Conservation (phyloP, 495 filamentous ascomycete genomes). For the Ramalina peruviana region DNA sequence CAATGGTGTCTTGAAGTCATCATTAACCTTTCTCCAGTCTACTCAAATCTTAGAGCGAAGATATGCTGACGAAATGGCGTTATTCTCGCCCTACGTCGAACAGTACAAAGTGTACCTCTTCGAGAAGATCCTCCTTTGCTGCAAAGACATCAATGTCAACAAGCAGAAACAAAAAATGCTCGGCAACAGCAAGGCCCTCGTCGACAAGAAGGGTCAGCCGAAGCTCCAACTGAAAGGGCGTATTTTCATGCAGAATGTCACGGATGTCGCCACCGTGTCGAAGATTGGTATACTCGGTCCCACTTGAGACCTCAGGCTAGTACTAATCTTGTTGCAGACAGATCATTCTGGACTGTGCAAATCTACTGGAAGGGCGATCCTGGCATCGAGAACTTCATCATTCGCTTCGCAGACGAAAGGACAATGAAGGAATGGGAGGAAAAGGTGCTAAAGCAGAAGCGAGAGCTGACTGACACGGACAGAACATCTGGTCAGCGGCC, state of each 20-base stretch:
- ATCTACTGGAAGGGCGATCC: conserved; percentile 99
- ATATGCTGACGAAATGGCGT: conserved; percentile 19
- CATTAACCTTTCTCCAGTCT: not conserved
- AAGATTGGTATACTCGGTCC: conserved; percentile 54
- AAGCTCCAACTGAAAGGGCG: conserved; percentile 89
- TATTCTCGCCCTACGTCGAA: conserved; percentile 12
- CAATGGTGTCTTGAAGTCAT: conserved; percentile 1
- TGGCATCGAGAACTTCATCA: conserved; percentile 90
- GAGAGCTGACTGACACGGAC: conserved; percentile 28
- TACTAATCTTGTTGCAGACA: conserved; percentile 7
- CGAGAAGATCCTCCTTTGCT: conserved; percentile 87
- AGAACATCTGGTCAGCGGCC: conserved; percentile 37
- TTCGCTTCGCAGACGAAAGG: conserved; percentile 81
- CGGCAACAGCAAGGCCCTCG: conserved; percentile 51
- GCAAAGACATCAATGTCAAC: conserved; percentile 82
- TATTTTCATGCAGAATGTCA: conserved; percentile 99
- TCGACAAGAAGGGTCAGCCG: conserved; percentile 58
- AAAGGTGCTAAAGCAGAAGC: conserved; percentile 36
- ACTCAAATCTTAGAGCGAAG: conserved; percentile 1
- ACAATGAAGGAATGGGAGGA: conserved; percentile 81
- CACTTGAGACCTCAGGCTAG: not conserved
- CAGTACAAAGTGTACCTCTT: conserved; percentile 98
- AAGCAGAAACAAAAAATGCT: conserved; percentile 67
- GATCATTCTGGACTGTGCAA: conserved; percentile 73
- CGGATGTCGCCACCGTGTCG: conserved; percentile 68